phyloP scores from a whole-genome alignment of 495 filamentous ascomycete species.

The Tuber brumale region DNA sequence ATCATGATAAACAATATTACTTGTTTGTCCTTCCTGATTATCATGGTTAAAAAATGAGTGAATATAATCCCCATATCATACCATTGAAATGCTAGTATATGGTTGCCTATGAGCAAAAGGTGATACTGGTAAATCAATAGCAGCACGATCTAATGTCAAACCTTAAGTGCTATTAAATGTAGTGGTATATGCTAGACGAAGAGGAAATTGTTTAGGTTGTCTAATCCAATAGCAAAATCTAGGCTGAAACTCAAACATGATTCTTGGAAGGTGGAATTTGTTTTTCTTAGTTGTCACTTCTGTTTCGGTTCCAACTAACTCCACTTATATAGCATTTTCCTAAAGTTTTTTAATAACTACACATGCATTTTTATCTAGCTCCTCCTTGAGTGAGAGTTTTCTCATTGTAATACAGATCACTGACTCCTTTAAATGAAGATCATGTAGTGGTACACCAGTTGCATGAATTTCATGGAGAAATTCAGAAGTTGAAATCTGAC shows the following conservation, averaged over 20 bases:
- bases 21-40: too few species aligned
- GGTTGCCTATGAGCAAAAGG: slow-evolving; percentile 21
- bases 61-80: slow-evolving; percentile 7
- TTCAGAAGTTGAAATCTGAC: too few species aligned
- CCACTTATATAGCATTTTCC: too few species aligned
- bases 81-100: slow-evolving; percentile 13
- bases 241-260: slow-evolving; percentile 15
- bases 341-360: background rate
- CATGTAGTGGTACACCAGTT: too few species aligned
- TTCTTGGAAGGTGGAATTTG: slow-evolving; percentile 14
- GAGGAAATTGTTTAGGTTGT: slow-evolving; percentile 11
- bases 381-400: too few species aligned
- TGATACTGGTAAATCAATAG: slow-evolving; percentile 9
- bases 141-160: slow-evolving; percentile 14
- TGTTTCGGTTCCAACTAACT: too few species aligned
- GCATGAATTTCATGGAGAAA: too few species aligned
- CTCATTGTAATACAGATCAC: too few species aligned
- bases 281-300: background rate
- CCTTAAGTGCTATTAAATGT: slow-evolving; percentile 27
- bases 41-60: background rate
- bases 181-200: slow-evolving; percentile 19
- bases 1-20: slow-evolving; percentile 6
- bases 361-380: too few species aligned
- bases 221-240: slow-evolving; percentile 11
- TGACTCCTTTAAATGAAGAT: too few species aligned